Percentiles rank a stretch among this genome's conserved stretches.
These are phyloP conservation scores for Chamaenerion angustifolium DNA, from an alignment of 345 rosid species.

Conservation along the genomic window DNA sequence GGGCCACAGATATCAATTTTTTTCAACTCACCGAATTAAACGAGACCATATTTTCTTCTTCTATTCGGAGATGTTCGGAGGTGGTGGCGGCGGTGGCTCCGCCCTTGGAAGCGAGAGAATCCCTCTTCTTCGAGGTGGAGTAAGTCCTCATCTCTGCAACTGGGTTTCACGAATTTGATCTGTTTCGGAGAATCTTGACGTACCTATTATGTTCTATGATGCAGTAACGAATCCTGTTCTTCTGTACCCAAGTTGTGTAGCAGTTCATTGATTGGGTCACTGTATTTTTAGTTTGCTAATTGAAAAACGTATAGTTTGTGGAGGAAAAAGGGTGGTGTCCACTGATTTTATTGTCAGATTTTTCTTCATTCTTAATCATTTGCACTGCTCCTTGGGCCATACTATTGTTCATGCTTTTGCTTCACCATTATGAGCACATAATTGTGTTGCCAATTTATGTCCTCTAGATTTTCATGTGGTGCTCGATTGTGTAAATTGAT, in stretches of 20 bases:
- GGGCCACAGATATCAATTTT: too few relatives aligned
- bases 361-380: not conserved
- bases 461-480: too few relatives aligned
- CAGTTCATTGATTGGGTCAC: too few relatives aligned
- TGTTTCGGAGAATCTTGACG: not conserved
- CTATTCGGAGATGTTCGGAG: too few relatives aligned
- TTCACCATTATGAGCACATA: too few relatives aligned
- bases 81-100: not conserved
- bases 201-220: not conserved
- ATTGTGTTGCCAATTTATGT: too few relatives aligned
- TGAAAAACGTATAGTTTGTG: not conserved
- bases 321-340: not conserved
- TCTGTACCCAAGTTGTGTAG: too few relatives aligned
- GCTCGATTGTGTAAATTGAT: too few relatives aligned
- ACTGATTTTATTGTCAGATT: too few relatives aligned
- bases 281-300: not conserved
- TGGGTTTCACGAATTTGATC: not conserved
- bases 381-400: not conserved
- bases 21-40: too few relatives aligned
- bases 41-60: too few relatives aligned
- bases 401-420: not conserved
- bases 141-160: slow-evolving; percentile 6
- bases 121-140: slow-evolving; percentile 22
- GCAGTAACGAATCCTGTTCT: too few relatives aligned
- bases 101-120: slow-evolving; percentile 16